Evolutionary conservation across 1,284 basidiomycete genomes (phyloP).

Genomic region (Tremellales sp.): DNA sequence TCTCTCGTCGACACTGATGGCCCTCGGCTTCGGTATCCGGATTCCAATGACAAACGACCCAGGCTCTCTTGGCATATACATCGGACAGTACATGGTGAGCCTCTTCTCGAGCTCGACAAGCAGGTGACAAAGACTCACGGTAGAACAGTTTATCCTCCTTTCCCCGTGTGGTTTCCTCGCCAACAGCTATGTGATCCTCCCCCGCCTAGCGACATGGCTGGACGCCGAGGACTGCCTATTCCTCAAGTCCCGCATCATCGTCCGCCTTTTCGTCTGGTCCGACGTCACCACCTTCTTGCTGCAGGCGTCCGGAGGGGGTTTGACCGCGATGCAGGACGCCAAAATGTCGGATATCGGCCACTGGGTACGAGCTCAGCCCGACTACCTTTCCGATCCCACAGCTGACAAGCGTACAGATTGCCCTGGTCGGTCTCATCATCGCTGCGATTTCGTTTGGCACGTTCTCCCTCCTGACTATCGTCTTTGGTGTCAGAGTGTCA

Average conservation of each 20-base stretch:
- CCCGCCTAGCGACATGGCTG: slow-evolving; percentile 58
- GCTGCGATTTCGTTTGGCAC: slow-evolving; percentile 61
- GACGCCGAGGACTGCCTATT: slow-evolving; percentile 50
- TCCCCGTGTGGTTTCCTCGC: slow-evolving; percentile 72
- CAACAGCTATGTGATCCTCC: slow-evolving; percentile 64
- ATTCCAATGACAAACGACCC: slow-evolving; percentile 44
- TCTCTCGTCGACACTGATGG: slow-evolving; percentile 35
- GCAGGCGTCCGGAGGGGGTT: slow-evolving; percentile 52
- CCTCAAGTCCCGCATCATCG: slow-evolving; percentile 26
- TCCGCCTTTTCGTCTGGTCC: slow-evolving; percentile 40
- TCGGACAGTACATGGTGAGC: slow-evolving; percentile 57
- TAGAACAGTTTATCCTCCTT: slow-evolving; percentile 24
- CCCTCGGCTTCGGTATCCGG: slow-evolving; percentile 41
- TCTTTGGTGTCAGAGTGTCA: slow-evolving; percentile 59
- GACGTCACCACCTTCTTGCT: slow-evolving; percentile 66
- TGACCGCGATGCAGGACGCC: slow-evolving; percentile 27
- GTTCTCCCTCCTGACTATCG: slow-evolving; percentile 57
- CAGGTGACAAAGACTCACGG: neutral
- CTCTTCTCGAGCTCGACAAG: neutral
- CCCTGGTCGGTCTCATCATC: slow-evolving; percentile 59
- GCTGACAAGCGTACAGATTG: slow-evolving; percentile 47
- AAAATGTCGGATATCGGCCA: slow-evolving; percentile 25
- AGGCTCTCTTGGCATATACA: slow-evolving; percentile 51
- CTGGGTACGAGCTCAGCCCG: slow-evolving; percentile 30
- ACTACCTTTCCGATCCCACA: too few relatives aligned